phyloP scores from a whole-genome alignment of 2,329 filamentous ascomycete species.

The Drechmeria coniospora region DNA sequence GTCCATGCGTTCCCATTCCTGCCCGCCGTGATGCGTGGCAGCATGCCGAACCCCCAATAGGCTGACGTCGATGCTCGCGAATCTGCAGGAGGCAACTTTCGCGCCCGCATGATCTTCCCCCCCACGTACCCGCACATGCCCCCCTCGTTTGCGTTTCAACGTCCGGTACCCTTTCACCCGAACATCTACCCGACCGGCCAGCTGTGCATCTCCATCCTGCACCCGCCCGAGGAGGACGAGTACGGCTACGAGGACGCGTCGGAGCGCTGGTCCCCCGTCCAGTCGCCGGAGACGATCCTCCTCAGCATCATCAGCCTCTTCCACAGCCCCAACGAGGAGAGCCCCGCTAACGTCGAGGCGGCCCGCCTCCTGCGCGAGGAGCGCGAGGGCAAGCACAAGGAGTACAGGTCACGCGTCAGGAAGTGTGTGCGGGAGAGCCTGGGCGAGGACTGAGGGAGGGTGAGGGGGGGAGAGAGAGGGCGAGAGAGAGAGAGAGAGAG shows the following conservation, averaged over 20 bases:
- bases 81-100: constrained; percentile 74
- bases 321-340: constrained; percentile 86
- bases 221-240: constrained; percentile 85
- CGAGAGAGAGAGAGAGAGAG: too few species aligned
- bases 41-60: too few species aligned
- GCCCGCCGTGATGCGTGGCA: too few species aligned
- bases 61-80: too few species aligned
- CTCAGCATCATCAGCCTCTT: constrained; percentile 87
- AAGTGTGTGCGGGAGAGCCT: constrained; percentile 69
- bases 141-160: constrained; percentile 75
- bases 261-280: constrained; percentile 90
- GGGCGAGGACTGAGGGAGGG: constrained; percentile 43
- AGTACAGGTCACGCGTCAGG: constrained; percentile 64
- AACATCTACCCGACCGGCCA: constrained; percentile 81
- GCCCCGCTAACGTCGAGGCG: constrained; percentile 87
- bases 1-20: too few species aligned
- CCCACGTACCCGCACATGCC: constrained; percentile 74
- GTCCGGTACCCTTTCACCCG: constrained; percentile 76
- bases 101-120: constrained; percentile 71
- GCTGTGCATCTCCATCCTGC: constrained; percentile 94
- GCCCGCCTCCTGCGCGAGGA: constrained; percentile 79
- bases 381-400: constrained; percentile 39
- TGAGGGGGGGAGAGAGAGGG: too few species aligned
- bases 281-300: constrained; percentile 87
- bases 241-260: constrained; percentile 83